Percentiles rank a stretch among this genome's conserved stretches.
Evolutionary conservation across 345 rosid species (phyloP).

Genomic region (Bretschneidera sinensis): DNA sequence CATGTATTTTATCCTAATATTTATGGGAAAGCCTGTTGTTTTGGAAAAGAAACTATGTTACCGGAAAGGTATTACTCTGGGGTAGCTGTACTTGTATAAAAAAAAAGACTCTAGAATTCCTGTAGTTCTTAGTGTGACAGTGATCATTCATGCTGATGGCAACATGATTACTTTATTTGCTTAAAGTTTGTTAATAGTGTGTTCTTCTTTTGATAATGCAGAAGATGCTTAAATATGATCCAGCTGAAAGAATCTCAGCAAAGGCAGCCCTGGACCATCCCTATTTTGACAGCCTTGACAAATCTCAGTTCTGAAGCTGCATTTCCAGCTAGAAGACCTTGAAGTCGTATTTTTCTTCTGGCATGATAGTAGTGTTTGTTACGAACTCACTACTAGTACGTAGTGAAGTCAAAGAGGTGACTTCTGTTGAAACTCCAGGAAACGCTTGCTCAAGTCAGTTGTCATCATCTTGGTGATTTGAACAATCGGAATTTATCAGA

Average conservation of each 20-base stretch:
- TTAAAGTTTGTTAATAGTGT: neutral
- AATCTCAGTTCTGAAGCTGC: slow-evolving; percentile 71
- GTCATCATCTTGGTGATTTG: slow-evolving; percentile 57
- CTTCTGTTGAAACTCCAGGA: slow-evolving; percentile 4
- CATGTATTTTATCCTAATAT: no score
- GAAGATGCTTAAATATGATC: slow-evolving; percentile 79
- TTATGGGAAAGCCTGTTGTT: no score
- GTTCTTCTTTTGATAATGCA: slow-evolving; percentile 33
- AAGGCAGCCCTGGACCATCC: slow-evolving; percentile 90
- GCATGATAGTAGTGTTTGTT: neutral
- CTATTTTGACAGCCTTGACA: slow-evolving; percentile 81
- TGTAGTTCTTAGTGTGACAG: no score
- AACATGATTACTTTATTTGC: no score
- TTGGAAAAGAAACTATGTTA: no score
- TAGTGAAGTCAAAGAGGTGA: neutral
- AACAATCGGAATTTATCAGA: neutral
- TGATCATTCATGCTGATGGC: no score
- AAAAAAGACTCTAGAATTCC: no score
- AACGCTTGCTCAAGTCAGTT: slow-evolving; percentile 7
- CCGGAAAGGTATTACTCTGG: no score
- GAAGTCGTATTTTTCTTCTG: no score
- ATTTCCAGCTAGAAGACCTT: no score
- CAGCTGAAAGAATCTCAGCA: slow-evolving; percentile 83
- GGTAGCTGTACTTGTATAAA: no score
- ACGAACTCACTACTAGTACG: neutral